Evolutionary conservation across 495 filamentous ascomycete genomes (phyloP), one percentile per base, ranked within the genome.

Genomic region (Aspergillus carlsbadensis): DNA sequence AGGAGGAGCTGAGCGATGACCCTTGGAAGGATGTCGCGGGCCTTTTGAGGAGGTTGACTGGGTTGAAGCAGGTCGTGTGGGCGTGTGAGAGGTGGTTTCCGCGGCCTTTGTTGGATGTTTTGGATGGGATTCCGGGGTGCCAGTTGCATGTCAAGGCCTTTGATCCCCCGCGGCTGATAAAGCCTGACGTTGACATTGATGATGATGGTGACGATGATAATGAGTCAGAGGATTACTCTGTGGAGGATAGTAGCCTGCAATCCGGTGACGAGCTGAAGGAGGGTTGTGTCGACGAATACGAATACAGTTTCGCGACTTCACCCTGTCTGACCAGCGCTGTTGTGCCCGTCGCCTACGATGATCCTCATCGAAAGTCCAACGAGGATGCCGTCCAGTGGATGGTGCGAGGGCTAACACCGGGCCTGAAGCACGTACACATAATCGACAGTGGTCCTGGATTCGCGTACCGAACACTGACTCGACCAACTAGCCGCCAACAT

Each of bases 401-500:
- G 21, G 13, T 24, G 4, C 40, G 15, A 24, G 41, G 41, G 21
- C 21, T 52, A 2, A 36, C 50, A 10, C 50, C 50, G 14, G 42
- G 33, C 21, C 37, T 52, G 13, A 52, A 31, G 5, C 36, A 52
- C n/a, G 34, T 52, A 3, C 37, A 52, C 15, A 33, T 52, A 31
- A 39, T 37, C 4, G 22, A 26, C 22, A 26, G 3, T 13, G n/a
- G 29, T 2, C 21, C 36, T 40, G 14, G 26, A 14, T 29, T 31
- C 17, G 15, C 10, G 6, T 15, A 42, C 7, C 10, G 20, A 26
- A 20, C 20, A 31, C 6, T 22, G 5, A 22, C 10, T 15, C 31
- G 20, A 1, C 10, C 21, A 13, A 10, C 21, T 24, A 2, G n/a
- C 50, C 21, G 36, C 11, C 36, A 11, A 10, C 20, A n/a, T 4